Percentiles rank a stretch among this genome's conserved stretches.
phyloP scores from a whole-genome alignment of 331 rosid genomes.

The Malus hybrid region DNA sequence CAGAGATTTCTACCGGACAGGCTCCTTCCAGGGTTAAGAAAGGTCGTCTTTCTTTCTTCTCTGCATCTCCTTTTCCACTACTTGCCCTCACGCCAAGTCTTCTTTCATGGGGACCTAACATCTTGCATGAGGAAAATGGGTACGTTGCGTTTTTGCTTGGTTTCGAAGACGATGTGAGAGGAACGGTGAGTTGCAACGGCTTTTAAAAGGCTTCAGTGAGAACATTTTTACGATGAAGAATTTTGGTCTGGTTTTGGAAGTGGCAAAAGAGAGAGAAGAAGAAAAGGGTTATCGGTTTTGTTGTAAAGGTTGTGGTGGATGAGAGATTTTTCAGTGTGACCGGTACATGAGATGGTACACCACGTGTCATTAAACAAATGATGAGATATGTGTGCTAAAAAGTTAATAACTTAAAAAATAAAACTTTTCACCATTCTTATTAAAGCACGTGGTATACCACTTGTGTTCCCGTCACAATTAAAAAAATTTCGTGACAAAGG shows the following conservation, averaged over 20 bases:
- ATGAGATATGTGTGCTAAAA: too few species aligned
- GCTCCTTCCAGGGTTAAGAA: constrained; percentile 44
- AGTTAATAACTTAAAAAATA: too few species aligned
- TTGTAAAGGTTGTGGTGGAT: constrained; percentile 4
- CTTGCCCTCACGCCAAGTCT: not conserved
- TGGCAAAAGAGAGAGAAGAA: not conserved
- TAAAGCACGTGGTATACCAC: too few species aligned
- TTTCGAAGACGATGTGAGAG: constrained; percentile 4
- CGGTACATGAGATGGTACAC: too few species aligned
- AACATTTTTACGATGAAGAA: constrained; percentile 4
- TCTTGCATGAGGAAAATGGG: not conserved
- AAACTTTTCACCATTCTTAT: too few species aligned
- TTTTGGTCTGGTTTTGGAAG: not conserved
- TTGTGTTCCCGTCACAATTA: too few species aligned
- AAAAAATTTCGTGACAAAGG: not conserved
- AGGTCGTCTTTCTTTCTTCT: constrained; percentile 13
- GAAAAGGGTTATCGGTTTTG: constrained; percentile 19
- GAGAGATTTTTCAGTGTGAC: too few species aligned
- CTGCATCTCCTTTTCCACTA: not conserved
- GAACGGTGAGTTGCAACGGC: not conserved
- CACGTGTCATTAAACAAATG: too few species aligned
- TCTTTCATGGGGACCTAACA: not conserved
- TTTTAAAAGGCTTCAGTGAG: constrained; percentile 10
- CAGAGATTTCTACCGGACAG: constrained; percentile 40
- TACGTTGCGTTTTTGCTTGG: not conserved